Base-by-base conservation (phyloP, 371 early-diverging fungal genomes). In the Massospora cicadina region DNA sequence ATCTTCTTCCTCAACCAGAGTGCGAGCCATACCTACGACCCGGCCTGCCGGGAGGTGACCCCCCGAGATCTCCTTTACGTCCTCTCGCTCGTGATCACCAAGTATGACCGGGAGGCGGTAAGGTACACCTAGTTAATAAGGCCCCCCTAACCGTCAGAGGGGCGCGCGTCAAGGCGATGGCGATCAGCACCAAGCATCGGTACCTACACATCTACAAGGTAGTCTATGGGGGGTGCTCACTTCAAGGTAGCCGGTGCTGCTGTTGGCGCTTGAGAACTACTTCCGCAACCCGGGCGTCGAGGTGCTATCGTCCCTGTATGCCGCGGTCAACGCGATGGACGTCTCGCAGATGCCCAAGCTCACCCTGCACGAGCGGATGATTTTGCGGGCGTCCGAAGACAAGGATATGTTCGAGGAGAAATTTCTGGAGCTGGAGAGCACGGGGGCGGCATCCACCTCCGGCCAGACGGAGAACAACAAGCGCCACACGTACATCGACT, bases 141-240 rank as follows among this genome's bases (percentile, higher is more conserved):
- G n/a, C n/a, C n/a, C n/a, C n/a, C n/a, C n/a, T n/a, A n/a, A n/a
- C n/a, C n/a, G n/a, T n/a, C 61, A 81, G 93, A 71, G 94, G 94
- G 33, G 94, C 94, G 0, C 76, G 81, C 58, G 91, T 93, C 25
- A 94, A 93, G 70, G 93, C 95, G 0, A 87, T 96, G 87, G 93
- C 97, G 1, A 85, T 96, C 53, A 89, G 90, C 68, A 89, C 92
- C 1, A 77, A 82, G 30, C 87, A 90, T 69, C 87, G 84, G 65
- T 93, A 87, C 72, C 77, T 95, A 30, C 91, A 93, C 71, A 89
- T 91, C 2, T 95, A 91, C 76, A 92, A 91, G 81, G 93, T 87
- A 77, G 56, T n/a, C 32, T 57, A 33, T 26, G 21, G 33, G 55
- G 23, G 12, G 29, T 43, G 28, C 28, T 23, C 32, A 23, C 10